Evolutionary conservation across 495 filamentous ascomycete species (phyloP), one percentile per base, ranked within the genome.

Genomic region (Astrothelium subdiscretum): DNA sequence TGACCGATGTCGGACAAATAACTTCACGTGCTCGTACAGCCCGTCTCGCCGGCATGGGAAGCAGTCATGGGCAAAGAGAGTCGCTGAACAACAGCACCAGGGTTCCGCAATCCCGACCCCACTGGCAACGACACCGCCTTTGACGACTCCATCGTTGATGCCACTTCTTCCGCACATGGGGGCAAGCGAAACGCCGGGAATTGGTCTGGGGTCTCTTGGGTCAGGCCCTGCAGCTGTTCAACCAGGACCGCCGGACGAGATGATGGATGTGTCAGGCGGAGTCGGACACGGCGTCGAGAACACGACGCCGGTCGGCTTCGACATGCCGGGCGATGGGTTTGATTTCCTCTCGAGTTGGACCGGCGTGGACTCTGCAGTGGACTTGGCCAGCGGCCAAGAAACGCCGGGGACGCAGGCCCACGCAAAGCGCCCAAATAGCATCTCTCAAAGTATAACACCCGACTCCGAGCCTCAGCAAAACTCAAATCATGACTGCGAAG

Each of bases 41-140:
- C 59, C 65, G 15, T 71, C 69, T 11, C 62, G 69, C 27, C 66
- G 67, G 48, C 69, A 72, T 35, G 70, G 70, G 10, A 69, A 69
- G 57, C 67, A 65, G 6, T 62, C 65, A 31, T 59, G 69, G 26
- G 65, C 60, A 48, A 31, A 65, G 60, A 67, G 62, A 62, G 15
- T 38, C 35, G 35, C 35, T 15, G 15, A 38, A 15, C 35, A 38
- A 15, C 35, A 38, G 15, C 15, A 38, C 15, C 35, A 8, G 15
- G 15, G 15, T 15, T 38, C 35, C 8, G 15, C 35, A 38, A 6
- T 38, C 35, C 35, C 0, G 15, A 38, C 35, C 15, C 35, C 35
- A 38, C 35, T 38, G 35, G 15, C 35, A 38, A 15, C 8, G 15
- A 38, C 35, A 38, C 35, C 35, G 35, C 35, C 35, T 6, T 15